Conservation (phyloP, 306 rosid species). For the Astragalus glycyphyllos region DNA sequence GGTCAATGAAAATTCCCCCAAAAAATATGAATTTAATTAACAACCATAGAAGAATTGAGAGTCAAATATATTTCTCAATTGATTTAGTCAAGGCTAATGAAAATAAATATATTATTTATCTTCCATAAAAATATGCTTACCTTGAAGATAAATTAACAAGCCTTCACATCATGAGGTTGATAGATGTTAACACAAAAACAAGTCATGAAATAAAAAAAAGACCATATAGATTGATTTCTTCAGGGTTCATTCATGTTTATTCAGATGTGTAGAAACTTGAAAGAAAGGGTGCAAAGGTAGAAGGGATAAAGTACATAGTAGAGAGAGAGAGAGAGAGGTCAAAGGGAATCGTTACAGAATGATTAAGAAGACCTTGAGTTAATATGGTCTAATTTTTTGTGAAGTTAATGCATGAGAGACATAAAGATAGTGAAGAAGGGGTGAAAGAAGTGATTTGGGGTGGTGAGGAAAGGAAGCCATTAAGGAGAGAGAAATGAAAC, state of each 20-base stretch:
- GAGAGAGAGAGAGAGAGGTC: neutral
- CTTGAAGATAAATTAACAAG: slow-evolving; percentile 32
- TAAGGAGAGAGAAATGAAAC: slow-evolving; percentile 32
- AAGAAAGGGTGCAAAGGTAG: slow-evolving; percentile 18
- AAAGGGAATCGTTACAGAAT: slow-evolving; percentile 24
- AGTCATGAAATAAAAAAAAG: slow-evolving; percentile 13
- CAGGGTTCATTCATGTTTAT: slow-evolving; percentile 27
- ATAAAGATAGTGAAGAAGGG: slow-evolving; percentile 27
- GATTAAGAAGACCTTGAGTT: neutral
- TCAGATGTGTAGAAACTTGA: slow-evolving; percentile 9
- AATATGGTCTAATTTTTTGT: neutral
- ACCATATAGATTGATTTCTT: neutral
- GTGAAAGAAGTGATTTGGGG: slow-evolving; percentile 29
- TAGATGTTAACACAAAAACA: neutral
- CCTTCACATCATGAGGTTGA: slow-evolving; percentile 38
- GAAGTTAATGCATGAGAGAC: slow-evolving; percentile 18
- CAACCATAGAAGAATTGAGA: slow-evolving; percentile 5
- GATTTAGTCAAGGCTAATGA: neutral
- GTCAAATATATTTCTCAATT: slow-evolving; percentile 22
- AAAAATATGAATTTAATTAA: neutral
- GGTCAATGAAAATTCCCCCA: slow-evolving; percentile 4
- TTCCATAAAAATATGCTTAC: slow-evolving; percentile 30
- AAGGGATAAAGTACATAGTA: neutral
- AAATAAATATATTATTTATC: slow-evolving; percentile 1
- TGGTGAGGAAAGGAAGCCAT: slow-evolving; percentile 43